A percentile compares a stretch with the other conserved stretches of the same genome.
Evolutionary conservation across 768 basidiomycete species (phyloP).

Genomic region (Suillus placidus): DNA sequence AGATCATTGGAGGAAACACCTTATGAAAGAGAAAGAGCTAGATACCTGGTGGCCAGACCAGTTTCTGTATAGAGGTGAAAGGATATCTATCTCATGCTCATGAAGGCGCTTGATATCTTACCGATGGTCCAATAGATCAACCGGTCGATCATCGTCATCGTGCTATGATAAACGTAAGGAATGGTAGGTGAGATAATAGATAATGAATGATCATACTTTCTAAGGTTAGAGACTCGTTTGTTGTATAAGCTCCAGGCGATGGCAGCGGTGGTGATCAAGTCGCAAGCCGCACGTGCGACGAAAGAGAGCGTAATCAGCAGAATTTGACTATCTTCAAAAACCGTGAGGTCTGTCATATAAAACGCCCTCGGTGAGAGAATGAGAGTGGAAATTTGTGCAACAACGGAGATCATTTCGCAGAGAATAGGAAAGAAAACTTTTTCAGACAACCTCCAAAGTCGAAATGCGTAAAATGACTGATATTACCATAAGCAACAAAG

Average conservation of each 20-base stretch:
- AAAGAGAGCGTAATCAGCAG: background rate
- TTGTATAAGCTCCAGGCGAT: background rate
- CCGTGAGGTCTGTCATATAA: background rate
- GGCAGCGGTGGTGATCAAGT: background rate
- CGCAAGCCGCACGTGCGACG: background rate
- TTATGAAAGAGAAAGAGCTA: background rate
- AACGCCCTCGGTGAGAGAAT: background rate
- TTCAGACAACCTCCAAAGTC: slow-evolving; percentile 6
- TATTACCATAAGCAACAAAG: background rate
- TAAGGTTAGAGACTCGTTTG: background rate
- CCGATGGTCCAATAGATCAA: background rate
- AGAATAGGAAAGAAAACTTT: background rate
- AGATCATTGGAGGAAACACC: background rate
- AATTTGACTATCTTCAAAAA: background rate
- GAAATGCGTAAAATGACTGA: slow-evolving; percentile 11
- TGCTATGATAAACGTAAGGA: background rate
- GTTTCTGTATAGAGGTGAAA: background rate
- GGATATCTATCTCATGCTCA: background rate
- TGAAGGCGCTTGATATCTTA: background rate
- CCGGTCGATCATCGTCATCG: background rate
- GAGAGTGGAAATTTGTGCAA: background rate
- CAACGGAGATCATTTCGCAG: background rate
- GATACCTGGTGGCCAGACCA: background rate
- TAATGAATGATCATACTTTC: background rate
- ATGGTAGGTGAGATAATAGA: background rate